Conservation (phyloP, 2,329 filamentous ascomycete species). For the Chrysoporthe austroafricana region DNA sequence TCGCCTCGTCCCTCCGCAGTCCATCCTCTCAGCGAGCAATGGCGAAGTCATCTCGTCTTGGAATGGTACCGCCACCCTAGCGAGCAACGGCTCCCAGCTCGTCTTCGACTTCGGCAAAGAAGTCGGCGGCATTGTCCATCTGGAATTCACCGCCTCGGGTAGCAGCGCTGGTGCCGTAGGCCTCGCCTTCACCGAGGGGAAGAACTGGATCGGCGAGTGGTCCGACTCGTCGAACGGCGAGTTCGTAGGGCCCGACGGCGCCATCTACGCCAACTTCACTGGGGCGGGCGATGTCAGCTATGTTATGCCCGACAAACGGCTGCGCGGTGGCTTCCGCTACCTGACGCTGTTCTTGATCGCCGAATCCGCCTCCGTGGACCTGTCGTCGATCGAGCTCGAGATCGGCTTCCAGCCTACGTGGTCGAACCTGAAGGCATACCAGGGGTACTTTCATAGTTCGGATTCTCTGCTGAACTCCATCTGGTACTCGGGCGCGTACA, state of each 20-base stretch:
- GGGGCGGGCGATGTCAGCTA: conserved; percentile 39
- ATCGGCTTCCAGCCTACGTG: conserved; percentile 45
- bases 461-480: conserved; percentile 56
- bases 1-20: conserved; percentile 52
- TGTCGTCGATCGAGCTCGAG: conserved; percentile 38
- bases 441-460: conserved; percentile 57
- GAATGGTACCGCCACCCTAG: conserved; percentile 31
- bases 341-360: conserved; percentile 48
- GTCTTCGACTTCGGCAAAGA: conserved; percentile 64
- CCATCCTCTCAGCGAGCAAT: conserved; percentile 43
- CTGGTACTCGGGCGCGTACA: conserved; percentile 56
- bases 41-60: conserved; percentile 39
- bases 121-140: conserved; percentile 58
- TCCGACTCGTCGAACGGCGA: conserved; percentile 54
- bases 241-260: conserved; percentile 49
- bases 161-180: conserved; percentile 42
- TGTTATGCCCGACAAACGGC: conserved; percentile 46
- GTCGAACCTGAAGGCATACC: conserved; percentile 55
- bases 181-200: conserved; percentile 52
- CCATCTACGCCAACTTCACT: conserved; percentile 48
- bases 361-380: conserved; percentile 36
- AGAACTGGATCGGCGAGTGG: conserved; percentile 50
- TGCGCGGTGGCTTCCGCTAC: conserved; percentile 58
- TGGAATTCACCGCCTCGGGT: conserved; percentile 51
- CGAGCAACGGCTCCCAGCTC: conserved; percentile 54